Conservation (phyloP, 176 grass and related monocot genomes). For the Triticum dicoccoides region DNA sequence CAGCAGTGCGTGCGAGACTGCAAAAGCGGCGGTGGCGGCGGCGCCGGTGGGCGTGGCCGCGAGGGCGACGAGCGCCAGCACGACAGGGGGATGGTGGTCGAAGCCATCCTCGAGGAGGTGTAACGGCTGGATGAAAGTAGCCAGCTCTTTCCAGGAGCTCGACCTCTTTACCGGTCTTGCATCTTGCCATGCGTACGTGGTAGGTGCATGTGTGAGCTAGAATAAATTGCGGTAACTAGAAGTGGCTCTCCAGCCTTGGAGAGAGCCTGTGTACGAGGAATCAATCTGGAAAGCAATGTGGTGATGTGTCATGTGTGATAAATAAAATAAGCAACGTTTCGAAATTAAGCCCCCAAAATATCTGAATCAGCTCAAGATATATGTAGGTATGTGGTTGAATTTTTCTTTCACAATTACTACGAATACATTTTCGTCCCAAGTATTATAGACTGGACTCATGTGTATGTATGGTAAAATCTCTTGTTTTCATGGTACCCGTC, state of each 20-base stretch:
- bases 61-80: neutral
- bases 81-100: conserved; percentile 1
- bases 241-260: neutral
- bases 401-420: too few relatives aligned
- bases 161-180: neutral
- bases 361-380: too few relatives aligned
- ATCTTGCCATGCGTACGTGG: neutral
- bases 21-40: neutral
- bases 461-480: too few relatives aligned
- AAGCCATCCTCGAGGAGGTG: conserved; percentile 26
- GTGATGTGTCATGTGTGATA: neutral
- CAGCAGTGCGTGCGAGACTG: conserved; percentile 4
- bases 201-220: neutral
- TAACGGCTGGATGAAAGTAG: neutral
- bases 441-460: too few relatives aligned
- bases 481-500: too few relatives aligned
- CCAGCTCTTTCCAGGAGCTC: neutral
- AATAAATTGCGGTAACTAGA: conserved; percentile 25
- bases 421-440: too few relatives aligned
- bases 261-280: neutral
- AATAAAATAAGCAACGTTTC: neutral
- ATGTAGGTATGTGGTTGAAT: too few relatives aligned
- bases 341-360: neutral
- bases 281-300: neutral
- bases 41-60: neutral